Evolutionary conservation across 1,139 yeast species (phyloP), one percentile per base, ranked within the genome.

Genomic region (Yamadazyma sp.): DNA sequence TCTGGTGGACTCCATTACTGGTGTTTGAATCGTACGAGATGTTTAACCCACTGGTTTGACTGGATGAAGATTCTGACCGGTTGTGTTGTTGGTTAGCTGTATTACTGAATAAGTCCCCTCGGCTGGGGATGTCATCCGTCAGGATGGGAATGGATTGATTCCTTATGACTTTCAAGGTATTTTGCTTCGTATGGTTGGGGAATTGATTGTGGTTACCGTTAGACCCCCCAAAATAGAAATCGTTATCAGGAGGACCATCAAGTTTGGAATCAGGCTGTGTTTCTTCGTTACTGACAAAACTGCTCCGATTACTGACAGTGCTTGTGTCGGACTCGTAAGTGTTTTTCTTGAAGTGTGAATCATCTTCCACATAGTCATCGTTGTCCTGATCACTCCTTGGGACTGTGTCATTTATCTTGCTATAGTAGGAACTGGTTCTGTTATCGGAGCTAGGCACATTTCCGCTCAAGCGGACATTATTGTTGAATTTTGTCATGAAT

Each of bases 401-500:
- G 6, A 48, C 31, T 1, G 43, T 20, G 12, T 47, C 36, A 28
- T 50, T 37, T 36, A 69, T 65, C 44, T 59, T 64, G 28, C 56
- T 52, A 47, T 70, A 71, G 53, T 69, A 72, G 3, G 52, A 44
- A 48, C 73, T 67, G 31, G 48, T 61, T 37, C 54, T 38, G 26
- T 43, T 45, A 26, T 41, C 22, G 10, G 37, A 14, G 4, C 38
- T 43, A 15, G 47, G 44, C 4, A 35, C 36, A 20, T 39, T 24
- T 10, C 32, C 17, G 36, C 44, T 47, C 7, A 48, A 48, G 27
- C 53, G 39, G 15, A 56, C 49, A 45, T 71, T 72, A 45, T 66
- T 70, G 45, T 66, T 73, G 50, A 73, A 72, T n/a, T 64, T 54
- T 39, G 53, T 61, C 62, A 70, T 67, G 49, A 73, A 72, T 33